Base-by-base conservation (phyloP, 2,329 filamentous ascomycete species). In the Colletotrichum spaethianum region DNA sequence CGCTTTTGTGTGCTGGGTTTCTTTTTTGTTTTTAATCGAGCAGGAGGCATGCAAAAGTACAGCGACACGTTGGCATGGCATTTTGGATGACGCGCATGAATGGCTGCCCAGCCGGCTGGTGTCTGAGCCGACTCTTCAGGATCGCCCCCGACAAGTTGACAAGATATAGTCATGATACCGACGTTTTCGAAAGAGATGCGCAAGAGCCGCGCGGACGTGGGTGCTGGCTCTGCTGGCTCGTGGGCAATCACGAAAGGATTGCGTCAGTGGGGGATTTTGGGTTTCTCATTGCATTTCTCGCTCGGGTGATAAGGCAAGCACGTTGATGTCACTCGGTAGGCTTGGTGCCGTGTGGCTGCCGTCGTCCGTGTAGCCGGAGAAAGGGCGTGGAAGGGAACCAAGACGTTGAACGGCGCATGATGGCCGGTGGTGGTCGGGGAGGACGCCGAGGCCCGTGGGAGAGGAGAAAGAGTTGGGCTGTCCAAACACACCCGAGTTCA, bases 321-420 rank as follows among this genome's bases (percentile, higher is more conserved):
- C 18, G 28, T 72, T 70, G 70, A 72, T 69, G 70, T 72, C 70
- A 72, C 46, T 55, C 28, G 57, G 23, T 33, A n/a, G 31, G 44
- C 8, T 53, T 56, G 42, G 28, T 59, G 40, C 52, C 63, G 63
- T 26, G 42, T 70, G 56, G 56, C 63, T 55, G 68, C 55, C 63
- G 68, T 67, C 60, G 42, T 26, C 67, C 52, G 52, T 23, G 26
- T 33, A 36, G 56, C 28, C 48, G 65, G 65, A 42, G 50, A 38
- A 40, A 50, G 4, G n/a, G 40, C 42, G 26, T 28, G 16, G 20
- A 59, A 38, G 38, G 26, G 16, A 57, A 36, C 28, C 23, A 38
- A 28, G 14, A 53, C 31, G 14, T 69, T 62, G 44, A n/a, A n/a
- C 42, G 67, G 36, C 28, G 50, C 12, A 40, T 7, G 31, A 53